phyloP scores from a whole-genome alignment of 176 grass and related monocot species.

The Triticum dicoccoides region DNA sequence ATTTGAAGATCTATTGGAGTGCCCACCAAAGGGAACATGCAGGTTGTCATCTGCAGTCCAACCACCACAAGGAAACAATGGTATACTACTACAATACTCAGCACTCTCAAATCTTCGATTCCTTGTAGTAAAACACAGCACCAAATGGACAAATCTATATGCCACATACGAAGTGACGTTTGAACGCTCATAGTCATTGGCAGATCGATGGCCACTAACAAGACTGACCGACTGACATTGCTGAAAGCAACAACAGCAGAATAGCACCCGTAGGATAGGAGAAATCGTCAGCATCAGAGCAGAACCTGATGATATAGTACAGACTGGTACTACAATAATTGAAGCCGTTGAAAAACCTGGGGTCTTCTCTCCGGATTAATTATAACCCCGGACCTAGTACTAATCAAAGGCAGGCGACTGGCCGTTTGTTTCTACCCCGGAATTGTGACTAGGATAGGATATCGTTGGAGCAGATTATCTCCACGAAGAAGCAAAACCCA shows the following conservation, averaged over 20 bases:
- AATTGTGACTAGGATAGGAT: background rate
- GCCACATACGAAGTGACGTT: background rate
- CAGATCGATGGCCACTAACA: background rate
- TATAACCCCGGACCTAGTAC: background rate
- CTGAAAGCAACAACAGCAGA: background rate
- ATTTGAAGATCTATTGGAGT: background rate
- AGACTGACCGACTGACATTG: background rate
- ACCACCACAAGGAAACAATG: background rate
- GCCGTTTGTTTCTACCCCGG: background rate
- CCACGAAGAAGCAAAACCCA: too few relatives aligned
- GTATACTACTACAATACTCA: background rate
- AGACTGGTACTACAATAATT: background rate
- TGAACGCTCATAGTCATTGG: background rate
- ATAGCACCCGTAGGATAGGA: background rate
- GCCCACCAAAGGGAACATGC: background rate
- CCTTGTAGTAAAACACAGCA: background rate
- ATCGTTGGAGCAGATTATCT: background rate
- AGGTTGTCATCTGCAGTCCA: background rate
- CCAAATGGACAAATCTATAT: background rate
- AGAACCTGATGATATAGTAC: background rate
- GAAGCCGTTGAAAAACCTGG: conserved; percentile 4
- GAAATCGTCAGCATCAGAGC: conserved; percentile 4
- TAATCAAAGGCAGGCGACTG: background rate
- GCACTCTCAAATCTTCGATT: background rate
- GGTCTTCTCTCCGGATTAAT: conserved; percentile 6